Percentiles rank a stretch among this genome's conserved stretches.
Evolutionary conservation across 169 alveolate genomes (phyloP).

Genomic region (Theileria parva): DNA sequence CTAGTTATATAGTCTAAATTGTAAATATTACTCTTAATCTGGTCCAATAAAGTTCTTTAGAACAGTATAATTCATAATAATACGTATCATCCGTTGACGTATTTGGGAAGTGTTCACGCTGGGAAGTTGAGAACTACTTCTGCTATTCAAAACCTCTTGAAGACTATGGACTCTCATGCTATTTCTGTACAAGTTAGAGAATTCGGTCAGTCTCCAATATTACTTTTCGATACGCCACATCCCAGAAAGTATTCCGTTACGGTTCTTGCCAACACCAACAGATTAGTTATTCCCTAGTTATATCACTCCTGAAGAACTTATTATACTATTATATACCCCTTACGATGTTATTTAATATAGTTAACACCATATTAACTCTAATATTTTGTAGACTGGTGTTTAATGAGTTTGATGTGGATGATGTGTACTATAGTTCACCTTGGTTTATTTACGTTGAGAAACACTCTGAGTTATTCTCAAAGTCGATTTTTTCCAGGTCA

Average conservation of each 20-base stretch:
- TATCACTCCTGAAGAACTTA: too few species aligned
- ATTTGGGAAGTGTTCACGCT: constrained; percentile 70
- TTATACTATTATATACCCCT: too few species aligned
- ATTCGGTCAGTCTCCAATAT: constrained; percentile 88
- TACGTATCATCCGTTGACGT: constrained; percentile 88
- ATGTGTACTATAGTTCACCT: constrained; percentile 49
- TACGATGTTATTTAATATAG: too few species aligned
- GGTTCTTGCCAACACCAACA: too few species aligned
- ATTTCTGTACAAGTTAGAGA: constrained; percentile 82
- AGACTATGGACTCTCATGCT: constrained; percentile 79
- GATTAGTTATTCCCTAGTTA: too few species aligned
- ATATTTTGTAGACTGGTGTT: background rate
- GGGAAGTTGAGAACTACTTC: constrained; percentile 60
- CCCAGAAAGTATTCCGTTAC: constrained; percentile 51
- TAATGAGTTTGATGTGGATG: constrained; percentile 19
- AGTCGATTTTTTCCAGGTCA: background rate
- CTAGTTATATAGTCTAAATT: background rate
- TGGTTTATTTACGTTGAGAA: constrained; percentile 62
- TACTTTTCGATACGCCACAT: constrained; percentile 83
- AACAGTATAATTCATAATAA: constrained; percentile 72
- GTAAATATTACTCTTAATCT: background rate
- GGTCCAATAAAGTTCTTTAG: background rate
- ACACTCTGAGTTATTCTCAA: constrained; percentile 53
- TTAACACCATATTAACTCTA: too few species aligned
- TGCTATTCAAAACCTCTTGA: constrained; percentile 63